Evolutionary conservation across 1,139 yeast species (phyloP).

Genomic region (Scheffersomyces stambukii): DNA sequence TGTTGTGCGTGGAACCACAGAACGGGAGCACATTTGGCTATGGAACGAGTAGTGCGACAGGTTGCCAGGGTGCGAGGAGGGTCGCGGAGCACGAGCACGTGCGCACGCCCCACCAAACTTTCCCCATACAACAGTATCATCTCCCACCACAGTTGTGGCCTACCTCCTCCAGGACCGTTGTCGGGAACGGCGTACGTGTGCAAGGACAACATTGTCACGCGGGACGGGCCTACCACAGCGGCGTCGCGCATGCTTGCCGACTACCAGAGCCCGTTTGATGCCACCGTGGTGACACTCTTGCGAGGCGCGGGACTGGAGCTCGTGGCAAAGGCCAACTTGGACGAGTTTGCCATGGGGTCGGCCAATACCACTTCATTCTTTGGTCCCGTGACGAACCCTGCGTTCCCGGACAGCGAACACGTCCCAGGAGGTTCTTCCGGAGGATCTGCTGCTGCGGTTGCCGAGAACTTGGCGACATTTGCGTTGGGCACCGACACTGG

Average conservation of each 20-base stretch:
- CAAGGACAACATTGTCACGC: conserved; percentile 79
- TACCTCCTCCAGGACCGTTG: conserved; percentile 3
- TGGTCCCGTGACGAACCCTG: conserved; percentile 73
- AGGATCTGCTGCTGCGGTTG: conserved; percentile 92
- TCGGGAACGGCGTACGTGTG: conserved; percentile 16
- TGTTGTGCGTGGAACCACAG: no score
- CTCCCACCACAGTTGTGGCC: conserved; percentile 2
- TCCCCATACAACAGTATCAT: conserved; percentile 10
- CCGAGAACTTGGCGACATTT: conserved; percentile 63
- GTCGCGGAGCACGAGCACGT: no score
- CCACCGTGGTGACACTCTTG: conserved; percentile 65
- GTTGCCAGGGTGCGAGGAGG: no score
- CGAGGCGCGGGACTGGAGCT: conserved; percentile 46
- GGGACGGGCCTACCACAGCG: conserved; percentile 65
- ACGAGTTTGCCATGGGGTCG: conserved; percentile 98
- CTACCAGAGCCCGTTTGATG: conserved; percentile 74
- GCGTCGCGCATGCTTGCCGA: conserved; percentile 57
- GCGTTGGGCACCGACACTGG: conserved; percentile 93
- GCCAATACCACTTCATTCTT: conserved; percentile 52
- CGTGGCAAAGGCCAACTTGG: conserved; percentile 90
- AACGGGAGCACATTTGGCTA: no score
- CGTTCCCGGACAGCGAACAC: conserved; percentile 27
- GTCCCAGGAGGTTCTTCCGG: conserved; percentile 94
- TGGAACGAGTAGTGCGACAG: no score
- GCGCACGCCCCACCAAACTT: neutral